Evolutionary conservation across 257 asterid genomes (phyloP).

Genomic region (Salvia splendens): DNA sequence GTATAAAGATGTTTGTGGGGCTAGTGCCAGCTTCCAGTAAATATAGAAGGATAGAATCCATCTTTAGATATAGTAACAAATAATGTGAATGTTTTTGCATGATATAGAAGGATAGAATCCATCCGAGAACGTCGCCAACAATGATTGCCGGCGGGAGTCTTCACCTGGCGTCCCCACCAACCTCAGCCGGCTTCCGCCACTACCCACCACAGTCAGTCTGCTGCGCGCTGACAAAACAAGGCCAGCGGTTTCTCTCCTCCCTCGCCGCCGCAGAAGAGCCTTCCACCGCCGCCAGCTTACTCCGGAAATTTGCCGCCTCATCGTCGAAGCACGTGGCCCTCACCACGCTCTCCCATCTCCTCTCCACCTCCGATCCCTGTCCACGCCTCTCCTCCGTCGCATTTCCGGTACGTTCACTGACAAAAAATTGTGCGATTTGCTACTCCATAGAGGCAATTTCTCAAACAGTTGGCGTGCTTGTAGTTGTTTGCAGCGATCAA

Average conservation of each 20-base stretch:
- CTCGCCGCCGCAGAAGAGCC: conserved; percentile 48
- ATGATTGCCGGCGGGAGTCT: conserved; percentile 34
- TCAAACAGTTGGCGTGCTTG: conserved; percentile 31
- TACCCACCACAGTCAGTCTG: conserved; percentile 40
- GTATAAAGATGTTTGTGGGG: too few relatives aligned
- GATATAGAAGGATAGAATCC: conserved; percentile 1
- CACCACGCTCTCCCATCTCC: conserved; percentile 72
- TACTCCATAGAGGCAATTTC: not conserved
- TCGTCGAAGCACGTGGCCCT: conserved; percentile 74
- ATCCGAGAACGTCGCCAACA: conserved; percentile 14
- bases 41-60: too few relatives aligned
- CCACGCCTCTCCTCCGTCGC: conserved; percentile 62
- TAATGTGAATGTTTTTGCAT: not conserved
- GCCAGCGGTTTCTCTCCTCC: conserved; percentile 62
- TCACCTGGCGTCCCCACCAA: conserved; percentile 35
- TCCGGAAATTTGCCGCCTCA: conserved; percentile 73
- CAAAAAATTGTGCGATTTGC: not conserved
- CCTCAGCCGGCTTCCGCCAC: conserved; percentile 38
- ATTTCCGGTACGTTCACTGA: conserved; percentile 59
- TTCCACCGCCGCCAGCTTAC: conserved; percentile 45
- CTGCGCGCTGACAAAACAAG: conserved; percentile 58
- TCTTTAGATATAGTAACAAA: too few relatives aligned
- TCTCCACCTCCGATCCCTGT: conserved; percentile 57
- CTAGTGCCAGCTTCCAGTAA: too few relatives aligned
- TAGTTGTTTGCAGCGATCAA: conserved; percentile 67